phyloP scores from a whole-genome alignment of 257 asterid genomes.

The Solanum chaucha region DNA sequence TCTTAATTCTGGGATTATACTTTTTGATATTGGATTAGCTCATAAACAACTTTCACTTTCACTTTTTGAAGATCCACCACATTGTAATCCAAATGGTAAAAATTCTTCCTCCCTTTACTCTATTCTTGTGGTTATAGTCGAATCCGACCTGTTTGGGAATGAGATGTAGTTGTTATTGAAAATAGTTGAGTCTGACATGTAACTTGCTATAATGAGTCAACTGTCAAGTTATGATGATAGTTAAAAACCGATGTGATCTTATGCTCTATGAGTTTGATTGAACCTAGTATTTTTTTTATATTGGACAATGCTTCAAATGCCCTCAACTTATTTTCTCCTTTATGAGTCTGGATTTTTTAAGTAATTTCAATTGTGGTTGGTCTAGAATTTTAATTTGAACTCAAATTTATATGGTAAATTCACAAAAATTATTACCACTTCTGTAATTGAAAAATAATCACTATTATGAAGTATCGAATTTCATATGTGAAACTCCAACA shows the following conservation, averaged over 20 bases:
- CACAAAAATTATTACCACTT: neutral
- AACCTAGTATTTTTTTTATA: neutral
- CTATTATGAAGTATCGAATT: no score
- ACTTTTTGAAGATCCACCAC: conserved; percentile 40
- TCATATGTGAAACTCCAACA: neutral
- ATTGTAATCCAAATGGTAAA: conserved; percentile 12
- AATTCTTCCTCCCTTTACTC: neutral
- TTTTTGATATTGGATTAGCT: conserved; percentile 43
- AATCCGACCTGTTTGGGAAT: neutral
- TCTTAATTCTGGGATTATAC: conserved; percentile 37
- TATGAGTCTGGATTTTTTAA: neutral
- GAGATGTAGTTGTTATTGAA: neutral
- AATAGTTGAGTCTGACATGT: neutral
- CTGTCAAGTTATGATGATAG: neutral
- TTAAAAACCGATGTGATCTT: neutral
- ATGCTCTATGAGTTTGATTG: neutral
- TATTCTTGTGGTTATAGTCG: neutral
- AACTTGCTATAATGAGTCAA: neutral
- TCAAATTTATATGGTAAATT: neutral
- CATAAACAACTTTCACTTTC: conserved; percentile 44
- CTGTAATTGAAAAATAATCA: neutral
- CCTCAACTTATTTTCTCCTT: neutral
- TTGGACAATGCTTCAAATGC: neutral
- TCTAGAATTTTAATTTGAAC: no score
- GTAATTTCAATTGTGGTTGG: no score